Base-by-base conservation (phyloP, 495 filamentous ascomycete genomes). In the Penicillium tannophilum region DNA sequence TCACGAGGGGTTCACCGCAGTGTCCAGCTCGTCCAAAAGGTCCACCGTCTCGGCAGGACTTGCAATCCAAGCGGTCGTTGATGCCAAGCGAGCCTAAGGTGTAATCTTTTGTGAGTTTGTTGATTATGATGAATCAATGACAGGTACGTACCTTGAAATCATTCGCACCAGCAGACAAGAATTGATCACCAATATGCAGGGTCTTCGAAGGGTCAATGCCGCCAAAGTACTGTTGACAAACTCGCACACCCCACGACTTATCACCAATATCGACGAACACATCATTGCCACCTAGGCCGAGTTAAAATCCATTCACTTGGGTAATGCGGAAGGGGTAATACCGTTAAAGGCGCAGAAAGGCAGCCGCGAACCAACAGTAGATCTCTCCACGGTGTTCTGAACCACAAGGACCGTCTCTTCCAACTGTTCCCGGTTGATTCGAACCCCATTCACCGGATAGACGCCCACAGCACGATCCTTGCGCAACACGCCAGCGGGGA, bases 261-360 rank as follows among this genome's bases (percentile, higher is more conserved):
- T 99, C 95, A 49, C 95, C 95, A 63, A 99, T 97, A 74, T 99
- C 95, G 39, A 99, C 93, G 68, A 99, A 99, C 23, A 97, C 91
- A 68, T 98, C 92, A 56, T 95, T 93, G 8, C 93, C 93, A 23
- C 92, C 83, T 84, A 28, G 11, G 28, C 30, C 28, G 20, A 14
- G 35, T 54, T 30, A 50, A 45, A 36, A 9, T 56, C 39, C 36
- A 9, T 28, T 35, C 30, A 16, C n/a, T 51, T 6, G 6, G 19
- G 43, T 35, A 44, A 7, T 28, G 41, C 36, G 8, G n/a, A 36
- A 51, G 33, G 16, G 0, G 39, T 35, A 46, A 42, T 63, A 82
- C 86, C 94, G 71, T 99, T 98, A 78, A 99, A 99, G 23, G 94
- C 95, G 68, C 95, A 99, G 68, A 99, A 99, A 1, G 95, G 94